Base-by-base conservation (phyloP, 2,329 filamentous ascomycete genomes). In the Talaromyces sp. region DNA sequence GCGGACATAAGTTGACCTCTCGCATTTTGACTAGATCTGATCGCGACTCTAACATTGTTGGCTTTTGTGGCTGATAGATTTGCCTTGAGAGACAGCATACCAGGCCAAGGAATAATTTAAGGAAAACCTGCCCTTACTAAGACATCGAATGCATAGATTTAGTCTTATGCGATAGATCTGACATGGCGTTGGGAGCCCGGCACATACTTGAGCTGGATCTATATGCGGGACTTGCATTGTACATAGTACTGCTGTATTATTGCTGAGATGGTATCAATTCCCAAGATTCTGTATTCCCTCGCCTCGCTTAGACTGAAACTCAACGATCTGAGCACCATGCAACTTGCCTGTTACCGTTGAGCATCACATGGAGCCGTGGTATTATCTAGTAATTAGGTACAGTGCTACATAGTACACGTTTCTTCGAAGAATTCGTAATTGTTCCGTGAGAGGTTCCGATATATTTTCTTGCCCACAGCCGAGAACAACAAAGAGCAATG, bases 21-120 rank as follows among this genome's bases (percentile, higher is more conserved):
- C 50, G 50, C 50, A 57, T 63, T 37, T 45, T 27, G 49, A 47
- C 43, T 27, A 57, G 61, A 57, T 43, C 61, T 35, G 25, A 43
- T 37, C 56, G 37, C 27, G 15, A 37, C 7, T 52, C 45, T 22
- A 11, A 50, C 35, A 37, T 61, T 33, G 45, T 35, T 39, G 45
- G 59, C 49, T 52, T 50, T 11, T 56, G 50, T 37, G 31, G 17
- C 31, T 35, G 50, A 54, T 22, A 33, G 15, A 19, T 35, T 35
- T 13, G 7, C 11, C n/a, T 56, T 39, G n/a, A 4, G 3, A 25
- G 19, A 15, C 3, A 47, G 27, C 57, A 13, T 13, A 60, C 17
- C 31, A 22, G 52, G 31, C 31, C 33, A 15, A 19, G 33, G 9
- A 11, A 22, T 22, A 35, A 35, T 11, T 13, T n/a, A 22, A 19